phyloP scores from a whole-genome alignment of 192 early-diverging fungal species.

The Coemansia sp. region DNA sequence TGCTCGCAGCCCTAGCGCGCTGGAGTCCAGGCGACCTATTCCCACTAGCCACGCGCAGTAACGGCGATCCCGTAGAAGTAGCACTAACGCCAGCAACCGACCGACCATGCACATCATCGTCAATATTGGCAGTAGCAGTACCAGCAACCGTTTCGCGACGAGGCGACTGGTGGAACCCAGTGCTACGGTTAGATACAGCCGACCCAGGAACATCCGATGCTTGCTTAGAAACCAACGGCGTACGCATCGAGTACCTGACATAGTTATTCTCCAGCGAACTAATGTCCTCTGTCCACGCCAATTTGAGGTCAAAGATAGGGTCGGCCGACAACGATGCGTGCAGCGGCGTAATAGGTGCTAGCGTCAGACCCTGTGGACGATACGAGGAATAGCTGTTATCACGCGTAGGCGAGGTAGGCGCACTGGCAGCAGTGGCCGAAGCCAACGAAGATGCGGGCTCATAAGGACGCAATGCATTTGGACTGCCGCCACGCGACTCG shows the following conservation, averaged over 20 bases:
- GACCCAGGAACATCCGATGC: background rate
- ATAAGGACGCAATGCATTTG: background rate
- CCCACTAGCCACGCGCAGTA: constrained; percentile 27
- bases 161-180: background rate
- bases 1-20: constrained; percentile 41
- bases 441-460: background rate
- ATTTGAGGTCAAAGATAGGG: constrained; percentile 24
- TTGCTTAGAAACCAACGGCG: constrained; percentile 12
- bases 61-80: constrained; percentile 4
- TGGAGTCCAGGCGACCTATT: constrained; percentile 18
- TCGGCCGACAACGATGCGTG: constrained; percentile 13
- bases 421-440: constrained; percentile 6
- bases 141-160: constrained; percentile 1
- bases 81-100: background rate
- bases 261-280: constrained; percentile 46
- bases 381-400: constrained; percentile 10
- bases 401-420: constrained; percentile 21
- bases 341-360: constrained; percentile 7
- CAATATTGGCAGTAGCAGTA: background rate
- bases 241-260: constrained; percentile 47
- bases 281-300: constrained; percentile 55
- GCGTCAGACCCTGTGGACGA: background rate
- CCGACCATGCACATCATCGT: background rate
- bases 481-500: background rate
- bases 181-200: background rate